Percentiles rank a stretch among this genome's conserved stretches.
These are phyloP conservation scores for Carex sylvatica DNA, from an alignment of 202 grass and related monocot genomes.

Conservation along the genomic window DNA sequence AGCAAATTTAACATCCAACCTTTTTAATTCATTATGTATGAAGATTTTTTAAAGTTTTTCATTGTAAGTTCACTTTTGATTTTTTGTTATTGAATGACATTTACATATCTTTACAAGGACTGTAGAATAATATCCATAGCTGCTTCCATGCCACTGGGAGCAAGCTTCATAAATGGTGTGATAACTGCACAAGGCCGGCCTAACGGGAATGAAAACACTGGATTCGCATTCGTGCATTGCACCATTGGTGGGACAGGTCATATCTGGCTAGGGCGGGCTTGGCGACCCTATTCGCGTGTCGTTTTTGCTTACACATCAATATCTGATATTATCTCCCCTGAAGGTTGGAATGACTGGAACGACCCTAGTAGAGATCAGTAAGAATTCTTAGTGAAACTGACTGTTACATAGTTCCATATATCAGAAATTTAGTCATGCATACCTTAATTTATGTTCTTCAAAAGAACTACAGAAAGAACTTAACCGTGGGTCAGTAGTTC, in stretches of 20 bases:
- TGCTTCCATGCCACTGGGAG: constrained; percentile 53
- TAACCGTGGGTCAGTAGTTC: background rate
- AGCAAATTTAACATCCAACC: background rate
- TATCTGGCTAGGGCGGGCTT: constrained; percentile 80
- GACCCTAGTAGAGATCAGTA: constrained; percentile 78
- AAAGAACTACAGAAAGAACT: background rate
- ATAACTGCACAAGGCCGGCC: constrained; percentile 55
- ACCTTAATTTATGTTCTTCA: background rate
- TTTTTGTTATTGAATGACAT: background rate
- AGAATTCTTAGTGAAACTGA: constrained; percentile 12
- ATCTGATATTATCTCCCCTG: constrained; percentile 61
- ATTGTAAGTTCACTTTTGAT: background rate
- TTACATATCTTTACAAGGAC: constrained; percentile 30
- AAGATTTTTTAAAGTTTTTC: background rate
- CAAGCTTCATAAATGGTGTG: constrained; percentile 52
- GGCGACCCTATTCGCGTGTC: constrained; percentile 69
- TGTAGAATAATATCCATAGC: constrained; percentile 83
- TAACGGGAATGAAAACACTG: constrained; percentile 54
- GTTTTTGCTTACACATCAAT: constrained; percentile 72
- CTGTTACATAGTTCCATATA: background rate
- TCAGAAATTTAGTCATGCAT: background rate
- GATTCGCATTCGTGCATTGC: constrained; percentile 68
- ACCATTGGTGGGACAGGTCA: constrained; percentile 65
- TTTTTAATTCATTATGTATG: background rate
- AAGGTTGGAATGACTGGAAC: constrained; percentile 91